These are phyloP conservation scores for Xylariaceae sp. DNA, from an alignment of 2,329 filamentous ascomycete species.

Conservation along the genomic window DNA sequence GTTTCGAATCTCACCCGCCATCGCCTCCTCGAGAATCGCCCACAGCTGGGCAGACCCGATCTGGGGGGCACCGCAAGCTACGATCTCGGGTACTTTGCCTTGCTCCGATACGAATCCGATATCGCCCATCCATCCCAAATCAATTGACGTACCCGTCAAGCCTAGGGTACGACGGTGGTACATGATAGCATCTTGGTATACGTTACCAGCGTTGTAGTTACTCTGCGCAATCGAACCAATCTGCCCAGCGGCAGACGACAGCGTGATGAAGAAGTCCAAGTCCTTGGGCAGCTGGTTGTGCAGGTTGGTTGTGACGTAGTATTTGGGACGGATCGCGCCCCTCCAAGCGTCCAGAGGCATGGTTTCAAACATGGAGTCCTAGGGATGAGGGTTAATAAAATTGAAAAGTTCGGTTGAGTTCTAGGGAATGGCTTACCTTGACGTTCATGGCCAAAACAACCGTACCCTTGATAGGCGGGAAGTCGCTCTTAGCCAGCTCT, in stretches of 20 bases:
- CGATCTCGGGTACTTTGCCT: conserved; percentile 31
- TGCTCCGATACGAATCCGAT: conserved; percentile 30
- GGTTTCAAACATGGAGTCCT: conserved; percentile 33
- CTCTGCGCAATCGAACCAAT: conserved; percentile 33
- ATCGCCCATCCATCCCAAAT: conserved; percentile 30
- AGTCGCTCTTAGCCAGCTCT: conserved; percentile 24
- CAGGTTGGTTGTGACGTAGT: conserved; percentile 29
- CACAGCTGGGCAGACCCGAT: conserved; percentile 26
- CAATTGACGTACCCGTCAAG: conserved; percentile 27
- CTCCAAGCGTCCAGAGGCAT: conserved; percentile 28
- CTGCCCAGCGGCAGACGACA: conserved; percentile 30
- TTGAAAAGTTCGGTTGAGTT: neutral
- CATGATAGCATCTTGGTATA: conserved; percentile 30
- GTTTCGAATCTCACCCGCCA: conserved; percentile 25
- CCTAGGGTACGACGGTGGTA: conserved; percentile 28
- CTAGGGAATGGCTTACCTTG: conserved; percentile 22
- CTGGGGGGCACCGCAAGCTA: conserved; percentile 28
- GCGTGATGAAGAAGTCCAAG: conserved; percentile 31
- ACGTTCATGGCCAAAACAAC: conserved; percentile 30
- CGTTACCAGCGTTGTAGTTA: conserved; percentile 32
- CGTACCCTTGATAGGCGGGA: conserved; percentile 27
- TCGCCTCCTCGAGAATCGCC: conserved; percentile 26
- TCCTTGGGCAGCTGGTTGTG: conserved; percentile 29
- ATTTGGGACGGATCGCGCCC: conserved; percentile 28
- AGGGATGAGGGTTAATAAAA: conserved; percentile 5